Conservation (phyloP, 2,329 filamentous ascomycete species). For the Hypoxylon sp. region DNA sequence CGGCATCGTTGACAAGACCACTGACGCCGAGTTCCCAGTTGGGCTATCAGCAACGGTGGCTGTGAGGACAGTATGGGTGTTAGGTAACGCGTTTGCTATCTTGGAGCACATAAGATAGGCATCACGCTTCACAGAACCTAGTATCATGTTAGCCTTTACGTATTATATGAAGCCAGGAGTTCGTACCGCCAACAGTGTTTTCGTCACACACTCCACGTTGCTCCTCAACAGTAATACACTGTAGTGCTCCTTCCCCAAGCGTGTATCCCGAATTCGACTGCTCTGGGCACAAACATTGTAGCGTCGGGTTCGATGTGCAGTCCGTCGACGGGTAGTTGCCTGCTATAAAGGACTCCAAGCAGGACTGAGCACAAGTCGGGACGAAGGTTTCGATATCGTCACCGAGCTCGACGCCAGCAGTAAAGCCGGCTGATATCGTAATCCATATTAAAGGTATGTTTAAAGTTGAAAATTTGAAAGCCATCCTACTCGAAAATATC, state of each 20-base stretch:
- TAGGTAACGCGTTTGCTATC: slow-evolving; percentile 64
- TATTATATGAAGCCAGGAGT: not conserved
- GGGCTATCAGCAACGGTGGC: slow-evolving; percentile 66
- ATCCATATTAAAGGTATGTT: slow-evolving; percentile 51
- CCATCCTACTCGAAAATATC: slow-evolving; percentile 54
- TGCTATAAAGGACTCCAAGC: slow-evolving; percentile 74
- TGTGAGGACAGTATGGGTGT: slow-evolving; percentile 71
- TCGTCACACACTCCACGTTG: slow-evolving; percentile 66
- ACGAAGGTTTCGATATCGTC: slow-evolving; percentile 49
- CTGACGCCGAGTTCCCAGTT: slow-evolving; percentile 48
- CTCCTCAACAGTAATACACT: slow-evolving; percentile 73
- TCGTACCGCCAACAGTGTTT: slow-evolving; percentile 57
- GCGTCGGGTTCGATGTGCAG: slow-evolving; percentile 66
- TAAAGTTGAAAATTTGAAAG: slow-evolving; percentile 49
- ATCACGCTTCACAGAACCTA: slow-evolving; percentile 45
- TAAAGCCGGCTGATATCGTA: slow-evolving; percentile 46
- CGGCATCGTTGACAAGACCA: slow-evolving; percentile 36
- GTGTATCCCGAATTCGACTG: slow-evolving; percentile 74
- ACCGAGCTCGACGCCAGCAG: slow-evolving; percentile 46
- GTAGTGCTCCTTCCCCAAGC: slow-evolving; percentile 78
- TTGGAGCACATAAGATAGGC: slow-evolving; percentile 73
- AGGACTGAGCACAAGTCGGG: slow-evolving; percentile 58
- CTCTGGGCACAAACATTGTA: slow-evolving; percentile 75
- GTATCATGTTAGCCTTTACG: slow-evolving; percentile 35
- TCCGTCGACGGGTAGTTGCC: slow-evolving; percentile 67